Conservation (phyloP, 768 basidiomycete genomes). For the Boletus vinaceobasis region DNA sequence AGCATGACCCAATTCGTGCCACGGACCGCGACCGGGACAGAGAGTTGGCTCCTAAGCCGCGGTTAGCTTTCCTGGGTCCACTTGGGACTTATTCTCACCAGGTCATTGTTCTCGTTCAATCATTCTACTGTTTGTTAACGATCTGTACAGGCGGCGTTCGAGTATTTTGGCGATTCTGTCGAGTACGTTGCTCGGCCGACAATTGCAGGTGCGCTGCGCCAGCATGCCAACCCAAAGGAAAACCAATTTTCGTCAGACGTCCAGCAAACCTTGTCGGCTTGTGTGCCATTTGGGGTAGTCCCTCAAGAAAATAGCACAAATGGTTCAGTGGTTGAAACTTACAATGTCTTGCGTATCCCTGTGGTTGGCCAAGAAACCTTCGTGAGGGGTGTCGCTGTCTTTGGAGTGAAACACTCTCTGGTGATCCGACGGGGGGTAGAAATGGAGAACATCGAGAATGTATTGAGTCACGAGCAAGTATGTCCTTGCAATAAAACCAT, state of each 20-base stretch:
- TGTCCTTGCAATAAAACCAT: slow-evolving; percentile 10
- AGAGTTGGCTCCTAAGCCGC: slow-evolving; percentile 48
- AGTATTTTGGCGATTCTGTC: slow-evolving; percentile 43
- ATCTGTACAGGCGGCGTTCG: slow-evolving; percentile 41
- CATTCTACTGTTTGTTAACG: slow-evolving; percentile 21
- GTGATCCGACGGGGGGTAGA: slow-evolving; percentile 58
- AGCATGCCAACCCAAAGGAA: neutral
- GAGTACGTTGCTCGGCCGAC: slow-evolving; percentile 41
- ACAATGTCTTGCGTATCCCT: slow-evolving; percentile 54
- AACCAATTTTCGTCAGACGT: slow-evolving; percentile 44
- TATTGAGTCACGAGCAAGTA: slow-evolving; percentile 83
- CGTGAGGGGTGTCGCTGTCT: slow-evolving; percentile 55
- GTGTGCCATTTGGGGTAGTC: slow-evolving; percentile 53
- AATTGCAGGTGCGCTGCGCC: slow-evolving; percentile 37
- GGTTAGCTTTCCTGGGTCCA: slow-evolving; percentile 61
- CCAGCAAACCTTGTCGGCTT: slow-evolving; percentile 47
- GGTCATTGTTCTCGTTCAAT: slow-evolving; percentile 27
- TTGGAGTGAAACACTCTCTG: slow-evolving; percentile 68
- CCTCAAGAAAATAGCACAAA: slow-evolving; percentile 81
- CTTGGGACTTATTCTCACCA: slow-evolving; percentile 72
- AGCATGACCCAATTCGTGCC: slow-evolving; percentile 76
- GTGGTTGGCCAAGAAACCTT: slow-evolving; percentile 41
- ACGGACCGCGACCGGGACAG: slow-evolving; percentile 53
- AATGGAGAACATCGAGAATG: slow-evolving; percentile 48
- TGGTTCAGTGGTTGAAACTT: slow-evolving; percentile 72